These are phyloP conservation scores for Xerocomellus intermedius DNA, from an alignment of 768 basidiomycete species.

Conservation along the genomic window DNA sequence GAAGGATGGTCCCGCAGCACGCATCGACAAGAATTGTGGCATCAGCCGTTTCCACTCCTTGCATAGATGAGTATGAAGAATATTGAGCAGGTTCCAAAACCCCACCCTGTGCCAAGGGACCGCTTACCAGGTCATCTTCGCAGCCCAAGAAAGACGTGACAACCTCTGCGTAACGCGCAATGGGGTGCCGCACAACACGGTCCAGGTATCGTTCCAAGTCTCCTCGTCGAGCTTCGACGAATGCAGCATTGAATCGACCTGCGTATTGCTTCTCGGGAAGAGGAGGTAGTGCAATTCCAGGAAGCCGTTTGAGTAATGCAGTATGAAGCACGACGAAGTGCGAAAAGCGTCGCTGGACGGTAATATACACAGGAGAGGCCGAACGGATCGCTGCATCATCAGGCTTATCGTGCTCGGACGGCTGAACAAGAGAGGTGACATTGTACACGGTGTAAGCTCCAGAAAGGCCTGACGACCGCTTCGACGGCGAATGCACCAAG, in stretches of 20 bases:
- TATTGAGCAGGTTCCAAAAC: background rate
- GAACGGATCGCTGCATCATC: constrained; percentile 23
- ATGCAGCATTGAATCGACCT: constrained; percentile 75
- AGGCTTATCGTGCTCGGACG: constrained; percentile 17
- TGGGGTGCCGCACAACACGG: constrained; percentile 68
- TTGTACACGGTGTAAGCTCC: constrained; percentile 74
- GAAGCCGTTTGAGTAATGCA: constrained; percentile 63
- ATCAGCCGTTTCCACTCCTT: constrained; percentile 73
- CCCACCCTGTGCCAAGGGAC: background rate
- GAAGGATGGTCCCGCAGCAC: constrained; percentile 71
- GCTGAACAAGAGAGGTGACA: constrained; percentile 54
- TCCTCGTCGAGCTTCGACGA: constrained; percentile 77
- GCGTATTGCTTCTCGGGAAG: constrained; percentile 86
- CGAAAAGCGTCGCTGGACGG: constrained; percentile 80
- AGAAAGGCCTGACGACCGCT: constrained; percentile 61
- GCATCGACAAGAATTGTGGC: constrained; percentile 57
- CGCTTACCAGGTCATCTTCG: constrained; percentile 69
- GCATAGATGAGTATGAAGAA: background rate
- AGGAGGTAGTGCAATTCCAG: constrained; percentile 76
- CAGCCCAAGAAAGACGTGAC: constrained; percentile 77
- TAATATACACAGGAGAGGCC: constrained; percentile 53
- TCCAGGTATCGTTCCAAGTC: constrained; percentile 79
- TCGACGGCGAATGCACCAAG: constrained; percentile 79
- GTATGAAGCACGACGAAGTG: constrained; percentile 81
- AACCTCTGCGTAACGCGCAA: constrained; percentile 76